phyloP scores from a whole-genome alignment of 352 stramenopile species.

The Phytopythium oedochilum region DNA sequence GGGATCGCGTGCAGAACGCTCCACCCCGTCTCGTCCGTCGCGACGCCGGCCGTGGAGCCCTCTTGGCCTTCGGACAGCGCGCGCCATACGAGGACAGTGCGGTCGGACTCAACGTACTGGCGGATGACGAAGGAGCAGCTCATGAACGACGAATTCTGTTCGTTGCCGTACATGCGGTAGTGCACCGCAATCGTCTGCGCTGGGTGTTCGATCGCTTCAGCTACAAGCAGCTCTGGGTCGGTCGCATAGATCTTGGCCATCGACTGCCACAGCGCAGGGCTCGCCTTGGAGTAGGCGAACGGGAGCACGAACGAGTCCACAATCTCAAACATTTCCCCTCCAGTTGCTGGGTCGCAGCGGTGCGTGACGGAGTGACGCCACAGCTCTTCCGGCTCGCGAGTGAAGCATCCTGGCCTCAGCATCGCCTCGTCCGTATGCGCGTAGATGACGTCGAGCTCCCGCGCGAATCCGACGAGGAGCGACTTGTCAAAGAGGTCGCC shows the following conservation, averaged over 20 bases:
- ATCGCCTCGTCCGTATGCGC: conserved; percentile 9
- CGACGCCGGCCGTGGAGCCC: conserved; percentile 16
- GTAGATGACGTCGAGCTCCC: conserved; percentile 15
- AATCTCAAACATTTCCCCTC: not conserved
- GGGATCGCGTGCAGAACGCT: conserved; percentile 11
- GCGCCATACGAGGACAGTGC: conserved; percentile 59
- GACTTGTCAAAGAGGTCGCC: not conserved
- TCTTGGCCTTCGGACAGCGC: conserved; percentile 38
- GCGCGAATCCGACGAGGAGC: not conserved
- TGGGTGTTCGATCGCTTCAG: conserved; percentile 5
- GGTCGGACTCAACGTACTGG: conserved; percentile 36
- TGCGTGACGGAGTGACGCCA: not conserved
- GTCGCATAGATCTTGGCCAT: conserved; percentile 18
- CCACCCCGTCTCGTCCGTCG: conserved; percentile 29
- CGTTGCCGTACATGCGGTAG: conserved; percentile 14
- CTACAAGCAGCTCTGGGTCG: conserved; percentile 13
- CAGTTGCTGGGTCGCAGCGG: not conserved
- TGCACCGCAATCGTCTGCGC: conserved; percentile 23
- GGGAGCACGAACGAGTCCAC: conserved; percentile 11
- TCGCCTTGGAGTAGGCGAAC: conserved; percentile 21
- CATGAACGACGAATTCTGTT: conserved; percentile 9
- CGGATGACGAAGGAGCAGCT: conserved; percentile 25
- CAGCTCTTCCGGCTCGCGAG: not conserved
- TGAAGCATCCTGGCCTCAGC: not conserved
- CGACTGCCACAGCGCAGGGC: conserved; percentile 18